Percentiles rank a stretch among this genome's conserved stretches.
phyloP scores from a whole-genome alignment of 345 rosid genomes.

The Mercurialis annua region DNA sequence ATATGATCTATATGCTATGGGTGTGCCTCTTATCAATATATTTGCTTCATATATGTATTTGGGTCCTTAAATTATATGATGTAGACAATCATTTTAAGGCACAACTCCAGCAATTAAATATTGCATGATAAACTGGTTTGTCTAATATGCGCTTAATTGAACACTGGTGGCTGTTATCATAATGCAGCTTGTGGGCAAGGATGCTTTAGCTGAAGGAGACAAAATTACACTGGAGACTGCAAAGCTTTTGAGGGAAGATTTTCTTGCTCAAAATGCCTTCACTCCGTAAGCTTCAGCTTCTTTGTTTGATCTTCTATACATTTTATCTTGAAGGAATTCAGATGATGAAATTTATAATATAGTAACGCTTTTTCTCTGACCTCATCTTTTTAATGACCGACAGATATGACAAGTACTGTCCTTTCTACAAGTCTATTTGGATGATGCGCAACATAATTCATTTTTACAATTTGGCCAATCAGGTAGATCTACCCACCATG shows the following conservation, averaged over 20 bases:
- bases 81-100: too few relatives aligned
- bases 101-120: too few relatives aligned
- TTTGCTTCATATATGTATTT: not conserved
- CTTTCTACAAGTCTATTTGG: conserved; percentile 99
- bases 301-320: not conserved
- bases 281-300: conserved; percentile 67
- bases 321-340: not conserved
- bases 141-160: conserved; percentile 14
- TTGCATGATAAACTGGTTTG: not conserved
- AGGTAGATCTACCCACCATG: conserved; percentile 41
- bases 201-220: conserved; percentile 94
- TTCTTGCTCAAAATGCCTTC: conserved; percentile 98
- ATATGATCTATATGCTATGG: not conserved
- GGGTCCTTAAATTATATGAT: too few relatives aligned
- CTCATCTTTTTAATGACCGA: conserved; percentile 18
- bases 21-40: not conserved
- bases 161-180: conserved; percentile 12
- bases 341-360: not conserved
- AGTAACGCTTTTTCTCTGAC: not conserved
- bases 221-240: conserved; percentile 97
- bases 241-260: conserved; percentile 97
- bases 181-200: conserved; percentile 96
- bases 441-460: conserved; percentile 99
- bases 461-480: conserved; percentile 92
- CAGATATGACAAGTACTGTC: conserved; percentile 97